phyloP scores from a whole-genome alignment of 2,329 filamentous ascomycete genomes.

The Teratosphaeria destructans region DNA sequence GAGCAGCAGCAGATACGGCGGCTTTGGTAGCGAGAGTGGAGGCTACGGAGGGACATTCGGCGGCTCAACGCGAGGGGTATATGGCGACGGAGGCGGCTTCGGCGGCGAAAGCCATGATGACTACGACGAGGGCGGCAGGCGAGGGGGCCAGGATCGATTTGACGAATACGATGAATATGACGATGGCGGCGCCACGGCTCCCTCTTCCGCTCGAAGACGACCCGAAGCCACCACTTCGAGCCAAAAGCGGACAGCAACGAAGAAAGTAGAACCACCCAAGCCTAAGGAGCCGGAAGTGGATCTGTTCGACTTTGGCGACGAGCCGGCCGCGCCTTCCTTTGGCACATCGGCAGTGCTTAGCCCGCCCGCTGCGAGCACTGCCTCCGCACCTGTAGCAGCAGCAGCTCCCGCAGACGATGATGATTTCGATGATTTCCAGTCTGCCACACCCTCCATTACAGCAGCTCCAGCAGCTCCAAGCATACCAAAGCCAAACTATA shows the following conservation, averaged over 20 bases:
- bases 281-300: slow-evolving; percentile 82
- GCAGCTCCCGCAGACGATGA: slow-evolving; percentile 58
- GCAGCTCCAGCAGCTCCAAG: slow-evolving; percentile 27
- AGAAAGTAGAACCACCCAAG: slow-evolving; percentile 63
- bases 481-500: slow-evolving; percentile 27
- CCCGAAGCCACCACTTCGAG: slow-evolving; percentile 28
- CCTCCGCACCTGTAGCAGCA: slow-evolving; percentile 15
- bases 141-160: slow-evolving; percentile 56
- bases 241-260: slow-evolving; percentile 33
- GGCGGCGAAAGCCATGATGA: slow-evolving; percentile 58
- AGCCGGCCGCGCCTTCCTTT: slow-evolving; percentile 48
- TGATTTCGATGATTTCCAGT: slow-evolving; percentile 97
- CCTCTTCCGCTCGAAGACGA: slow-evolving; percentile 43
- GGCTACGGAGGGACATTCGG: slow-evolving; percentile 39
- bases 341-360: slow-evolving; percentile 19
- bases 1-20: slow-evolving; percentile 60
- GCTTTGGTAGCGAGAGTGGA: slow-evolving; percentile 72
- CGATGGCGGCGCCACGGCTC: slow-evolving; percentile 49
- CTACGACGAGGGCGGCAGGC: slow-evolving; percentile 54
- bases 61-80: slow-evolving; percentile 65
- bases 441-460: slow-evolving; percentile 55
- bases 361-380: slow-evolving; percentile 6
- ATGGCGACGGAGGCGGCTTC: slow-evolving; percentile 92
- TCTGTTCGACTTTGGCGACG: slow-evolving; percentile 80
- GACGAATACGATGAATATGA: slow-evolving; percentile 98